A percentile compares a stretch with the other conserved stretches of the same genome.
Evolutionary conservation across 2,329 filamentous ascomycete genomes (phyloP).

Genomic region (Epichloe brachyelytri): DNA sequence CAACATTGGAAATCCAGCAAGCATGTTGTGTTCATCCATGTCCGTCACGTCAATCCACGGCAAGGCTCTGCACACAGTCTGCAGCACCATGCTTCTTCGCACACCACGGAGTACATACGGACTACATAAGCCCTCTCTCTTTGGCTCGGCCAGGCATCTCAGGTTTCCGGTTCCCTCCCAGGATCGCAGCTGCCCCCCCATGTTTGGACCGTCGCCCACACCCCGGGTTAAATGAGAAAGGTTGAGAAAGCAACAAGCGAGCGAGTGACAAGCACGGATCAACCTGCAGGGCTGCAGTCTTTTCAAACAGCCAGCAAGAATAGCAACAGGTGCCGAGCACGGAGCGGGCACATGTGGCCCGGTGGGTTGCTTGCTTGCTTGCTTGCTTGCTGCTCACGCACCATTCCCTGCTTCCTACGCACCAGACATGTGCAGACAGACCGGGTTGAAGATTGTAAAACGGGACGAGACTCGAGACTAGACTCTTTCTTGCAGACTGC

Average conservation of each 20-base stretch:
- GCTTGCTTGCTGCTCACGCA: not conserved
- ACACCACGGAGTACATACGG: not conserved
- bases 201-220: not conserved
- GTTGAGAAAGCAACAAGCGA: not conserved
- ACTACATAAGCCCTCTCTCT: not conserved
- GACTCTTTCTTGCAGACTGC: slow-evolving; percentile 1
- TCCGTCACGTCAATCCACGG: not conserved
- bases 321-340: not conserved
- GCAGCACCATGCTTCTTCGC: not conserved
- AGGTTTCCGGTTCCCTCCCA: not conserved
- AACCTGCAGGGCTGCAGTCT: not conserved
- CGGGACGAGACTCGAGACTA: not conserved
- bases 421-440: not conserved
- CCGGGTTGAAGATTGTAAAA: not conserved
- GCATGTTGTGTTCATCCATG: not conserved
- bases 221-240: not conserved
- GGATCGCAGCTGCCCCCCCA: not conserved
- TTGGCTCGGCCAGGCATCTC: not conserved
- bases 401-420: not conserved
- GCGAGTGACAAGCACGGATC: not conserved
- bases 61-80: not conserved
- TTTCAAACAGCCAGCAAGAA: not conserved
- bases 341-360: not conserved
- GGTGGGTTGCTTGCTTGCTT: not conserved
- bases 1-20: not conserved